These are phyloP conservation scores for Medicago ruthenica DNA, from an alignment of 306 rosid genomes.

Conservation along the genomic window DNA sequence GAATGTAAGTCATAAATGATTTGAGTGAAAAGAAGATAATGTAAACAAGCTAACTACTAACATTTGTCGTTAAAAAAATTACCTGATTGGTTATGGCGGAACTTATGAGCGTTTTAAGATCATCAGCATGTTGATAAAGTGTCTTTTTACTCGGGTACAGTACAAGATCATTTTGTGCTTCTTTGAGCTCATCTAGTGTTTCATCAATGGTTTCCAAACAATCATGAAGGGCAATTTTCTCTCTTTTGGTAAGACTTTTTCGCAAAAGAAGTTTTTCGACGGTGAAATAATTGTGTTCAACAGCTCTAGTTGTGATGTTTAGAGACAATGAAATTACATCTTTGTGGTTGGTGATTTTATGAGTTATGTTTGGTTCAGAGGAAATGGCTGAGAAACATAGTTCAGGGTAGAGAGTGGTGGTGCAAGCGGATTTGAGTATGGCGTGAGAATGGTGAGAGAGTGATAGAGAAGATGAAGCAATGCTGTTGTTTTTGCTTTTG, in stretches of 20 bases:
- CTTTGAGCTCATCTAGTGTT: slow-evolving; percentile 66
- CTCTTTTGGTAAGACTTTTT: slow-evolving; percentile 54
- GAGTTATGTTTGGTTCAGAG: slow-evolving; percentile 39
- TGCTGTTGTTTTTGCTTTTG: slow-evolving; percentile 8
- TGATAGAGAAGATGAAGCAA: slow-evolving; percentile 24
- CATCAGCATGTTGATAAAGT: slow-evolving; percentile 63
- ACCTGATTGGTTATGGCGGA: slow-evolving; percentile 87
- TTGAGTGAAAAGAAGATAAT: no score
- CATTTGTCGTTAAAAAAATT: slow-evolving; percentile 8
- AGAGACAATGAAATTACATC: slow-evolving; percentile 62
- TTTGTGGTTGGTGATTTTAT: slow-evolving; percentile 45
- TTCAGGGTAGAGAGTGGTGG: slow-evolving; percentile 70
- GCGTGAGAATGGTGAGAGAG: slow-evolving; percentile 58
- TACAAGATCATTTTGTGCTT: slow-evolving; percentile 50
- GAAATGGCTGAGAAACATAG: slow-evolving; percentile 72
- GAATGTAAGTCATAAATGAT: background rate
- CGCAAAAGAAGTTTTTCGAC: slow-evolving; percentile 45
- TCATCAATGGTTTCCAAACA: slow-evolving; percentile 71
- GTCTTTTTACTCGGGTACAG: slow-evolving; percentile 59
- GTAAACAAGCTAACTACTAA: background rate
- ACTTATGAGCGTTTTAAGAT: slow-evolving; percentile 73
- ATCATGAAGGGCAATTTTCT: slow-evolving; percentile 67
- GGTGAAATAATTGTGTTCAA: slow-evolving; percentile 53
- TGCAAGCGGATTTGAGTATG: slow-evolving; percentile 61
- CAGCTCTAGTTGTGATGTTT: slow-evolving; percentile 54